A percentile compares a stretch with the other conserved stretches of the same genome.
These are phyloP conservation scores for Pichia sp. DNA, from an alignment of 1,139 yeast genomes.

Conservation along the genomic window DNA sequence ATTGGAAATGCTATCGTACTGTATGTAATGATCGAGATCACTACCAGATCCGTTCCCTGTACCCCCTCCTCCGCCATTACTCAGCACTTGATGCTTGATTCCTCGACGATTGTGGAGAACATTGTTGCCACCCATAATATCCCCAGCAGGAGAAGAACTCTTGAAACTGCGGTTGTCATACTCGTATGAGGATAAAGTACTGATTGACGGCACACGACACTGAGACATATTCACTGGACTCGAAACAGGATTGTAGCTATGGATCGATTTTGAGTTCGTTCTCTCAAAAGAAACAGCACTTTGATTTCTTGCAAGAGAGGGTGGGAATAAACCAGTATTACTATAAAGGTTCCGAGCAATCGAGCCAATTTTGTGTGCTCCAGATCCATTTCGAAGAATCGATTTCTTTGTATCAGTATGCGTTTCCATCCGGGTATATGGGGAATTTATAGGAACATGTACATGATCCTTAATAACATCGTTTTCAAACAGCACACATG, in stretches of 20 bases:
- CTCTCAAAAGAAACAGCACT: constrained; percentile 24
- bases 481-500: constrained; percentile 60
- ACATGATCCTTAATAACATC: constrained; percentile 25
- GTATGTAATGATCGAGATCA: not conserved
- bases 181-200: constrained; percentile 33
- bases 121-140: constrained; percentile 5
- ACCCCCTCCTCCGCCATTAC: not conserved
- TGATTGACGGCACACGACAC: constrained; percentile 22
- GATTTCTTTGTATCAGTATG: constrained; percentile 11
- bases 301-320: constrained; percentile 2
- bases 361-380: not conserved
- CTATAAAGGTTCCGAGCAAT: not conserved
- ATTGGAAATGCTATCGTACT: not conserved
- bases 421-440: constrained; percentile 34
- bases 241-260: constrained; percentile 14
- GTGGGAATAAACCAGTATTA: not conserved
- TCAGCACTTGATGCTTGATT: constrained; percentile 14
- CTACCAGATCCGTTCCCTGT: not conserved
- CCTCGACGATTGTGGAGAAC: constrained; percentile 22
- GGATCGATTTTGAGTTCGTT: constrained; percentile 18
- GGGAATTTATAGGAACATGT: constrained; percentile 46
- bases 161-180: constrained; percentile 28
- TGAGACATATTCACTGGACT: constrained; percentile 14
- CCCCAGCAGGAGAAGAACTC: constrained; percentile 33
- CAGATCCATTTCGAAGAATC: constrained; percentile 1